These are phyloP conservation scores for Podaxis rugospora DNA, from an alignment of 768 basidiomycete species.

Conservation along the genomic window DNA sequence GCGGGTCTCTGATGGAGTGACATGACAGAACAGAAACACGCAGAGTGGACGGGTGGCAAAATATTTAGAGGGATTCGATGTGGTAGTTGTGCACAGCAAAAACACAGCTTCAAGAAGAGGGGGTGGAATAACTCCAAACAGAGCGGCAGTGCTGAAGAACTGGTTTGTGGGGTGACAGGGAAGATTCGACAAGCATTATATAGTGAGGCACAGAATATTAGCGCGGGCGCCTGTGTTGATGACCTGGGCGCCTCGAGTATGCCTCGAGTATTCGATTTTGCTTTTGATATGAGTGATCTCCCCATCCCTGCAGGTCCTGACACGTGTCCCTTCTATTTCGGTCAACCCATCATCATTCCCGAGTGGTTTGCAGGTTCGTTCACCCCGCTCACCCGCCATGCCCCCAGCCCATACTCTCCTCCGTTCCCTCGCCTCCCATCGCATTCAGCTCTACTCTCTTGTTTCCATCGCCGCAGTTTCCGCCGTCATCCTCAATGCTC, in stretches of 20 bases:
- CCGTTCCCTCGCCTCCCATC: constrained; percentile 51
- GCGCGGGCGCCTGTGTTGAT: neutral
- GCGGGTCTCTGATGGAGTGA: neutral
- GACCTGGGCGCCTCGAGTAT: too few relatives aligned
- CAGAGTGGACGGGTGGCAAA: neutral
- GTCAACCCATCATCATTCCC: neutral
- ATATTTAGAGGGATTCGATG: neutral
- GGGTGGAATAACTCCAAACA: neutral
- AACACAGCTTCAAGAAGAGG: neutral
- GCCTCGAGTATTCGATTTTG: too few relatives aligned
- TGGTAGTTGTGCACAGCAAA: neutral
- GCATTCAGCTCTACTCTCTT: constrained; percentile 64
- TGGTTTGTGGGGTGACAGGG: neutral
- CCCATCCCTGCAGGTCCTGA: neutral
- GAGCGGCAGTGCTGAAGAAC: neutral
- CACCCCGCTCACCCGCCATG: neutral
- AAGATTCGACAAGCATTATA: neutral
- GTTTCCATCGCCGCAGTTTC: constrained; percentile 67
- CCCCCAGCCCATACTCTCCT: constrained; percentile 38
- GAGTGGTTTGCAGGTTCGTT: neutral
- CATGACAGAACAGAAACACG: neutral
- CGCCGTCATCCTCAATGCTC: constrained; percentile 73
- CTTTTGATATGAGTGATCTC: neutral
- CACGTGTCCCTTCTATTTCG: neutral
- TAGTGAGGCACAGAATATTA: neutral